Conservation (phyloP, 345 rosid species). For the Citrus inodora region DNA sequence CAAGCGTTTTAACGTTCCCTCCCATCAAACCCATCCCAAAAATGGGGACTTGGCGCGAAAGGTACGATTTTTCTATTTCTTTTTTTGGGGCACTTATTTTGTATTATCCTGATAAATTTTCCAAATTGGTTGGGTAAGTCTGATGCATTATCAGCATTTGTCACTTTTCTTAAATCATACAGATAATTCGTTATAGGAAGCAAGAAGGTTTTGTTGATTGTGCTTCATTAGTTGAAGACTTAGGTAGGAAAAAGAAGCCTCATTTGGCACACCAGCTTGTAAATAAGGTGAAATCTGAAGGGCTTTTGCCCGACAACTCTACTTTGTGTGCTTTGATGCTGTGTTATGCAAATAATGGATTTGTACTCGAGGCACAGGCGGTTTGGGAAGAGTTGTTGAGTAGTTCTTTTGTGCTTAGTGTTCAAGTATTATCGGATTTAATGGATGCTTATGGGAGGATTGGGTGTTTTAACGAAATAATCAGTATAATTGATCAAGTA, state of each 20-base stretch:
- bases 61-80: neutral
- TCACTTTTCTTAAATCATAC: slow-evolving; percentile 1
- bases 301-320: slow-evolving; percentile 24
- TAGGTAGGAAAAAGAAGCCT: slow-evolving; percentile 30
- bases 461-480: slow-evolving; percentile 40
- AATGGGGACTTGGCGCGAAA: slow-evolving; percentile 18
- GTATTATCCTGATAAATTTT: neutral
- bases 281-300: slow-evolving; percentile 39
- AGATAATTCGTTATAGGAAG: slow-evolving; percentile 31
- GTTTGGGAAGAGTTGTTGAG: slow-evolving; percentile 50
- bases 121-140: neutral
- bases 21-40: slow-evolving; percentile 16
- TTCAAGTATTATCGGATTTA: slow-evolving; percentile 36
- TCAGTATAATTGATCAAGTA: slow-evolving; percentile 36
- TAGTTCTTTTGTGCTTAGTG: slow-evolving; percentile 41
- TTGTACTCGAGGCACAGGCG: slow-evolving; percentile 36
- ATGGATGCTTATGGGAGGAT: slow-evolving; percentile 45
- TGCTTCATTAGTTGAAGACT: slow-evolving; percentile 31
- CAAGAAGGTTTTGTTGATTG: slow-evolving; percentile 33
- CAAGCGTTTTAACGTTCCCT: slow-evolving; percentile 15
- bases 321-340: slow-evolving; percentile 53
- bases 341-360: slow-evolving; percentile 43
- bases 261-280: slow-evolving; percentile 40
- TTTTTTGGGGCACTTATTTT: too few relatives aligned
- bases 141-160: neutral